Evolutionary conservation across 495 filamentous ascomycete species (phyloP), one percentile per base, ranked within the genome.

Genomic region (Trichoderma gamsii): DNA sequence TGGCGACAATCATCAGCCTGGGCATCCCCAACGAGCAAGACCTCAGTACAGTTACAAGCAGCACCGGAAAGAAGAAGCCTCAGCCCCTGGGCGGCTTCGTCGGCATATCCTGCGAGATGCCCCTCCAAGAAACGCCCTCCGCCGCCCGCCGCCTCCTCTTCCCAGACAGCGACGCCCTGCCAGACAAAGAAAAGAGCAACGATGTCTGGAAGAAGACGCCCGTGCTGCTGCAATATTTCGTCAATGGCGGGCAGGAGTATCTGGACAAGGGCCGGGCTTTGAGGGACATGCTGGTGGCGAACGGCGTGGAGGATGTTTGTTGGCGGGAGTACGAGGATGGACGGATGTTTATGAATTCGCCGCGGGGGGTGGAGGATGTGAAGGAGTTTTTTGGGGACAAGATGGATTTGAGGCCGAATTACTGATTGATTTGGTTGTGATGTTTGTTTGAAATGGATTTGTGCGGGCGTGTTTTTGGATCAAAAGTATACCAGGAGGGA

Each of bases 321-420:
- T 61, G 56, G 56, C 29, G 27, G 56, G 56, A 61, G 56, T 61
- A 61, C 6, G 25, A 29, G 27, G 25, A 61, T 32, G 56, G 56
- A 16, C 5, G 25, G 23, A 23, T 25, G 56, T 61, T 29, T 61
- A 29, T 61, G 25, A 61, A 61, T 9, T 61, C 56, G 23, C 56
- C 56, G 56, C 16, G 13, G 25, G 56, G 56, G 56, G 27, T 61
- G 23, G 56, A 61, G 25, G 56, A 61, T 32, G n/a, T 61, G 56
- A 61, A 61, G 56, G 56, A 12, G 11, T 61, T 61, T 32, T 13
- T 61, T 13, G 3, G n/a, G 13, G 56, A 61, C 1, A 61, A 32
- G 56, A 61, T 61, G 56, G 25, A 32, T 32, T 29, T 61, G 23
- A 61, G 56, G 56, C 23, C 56, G 12, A 61, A 61, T 23, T 61